phyloP scores from a whole-genome alignment of 495 filamentous ascomycete species.

The Penicillium verhagenii region DNA sequence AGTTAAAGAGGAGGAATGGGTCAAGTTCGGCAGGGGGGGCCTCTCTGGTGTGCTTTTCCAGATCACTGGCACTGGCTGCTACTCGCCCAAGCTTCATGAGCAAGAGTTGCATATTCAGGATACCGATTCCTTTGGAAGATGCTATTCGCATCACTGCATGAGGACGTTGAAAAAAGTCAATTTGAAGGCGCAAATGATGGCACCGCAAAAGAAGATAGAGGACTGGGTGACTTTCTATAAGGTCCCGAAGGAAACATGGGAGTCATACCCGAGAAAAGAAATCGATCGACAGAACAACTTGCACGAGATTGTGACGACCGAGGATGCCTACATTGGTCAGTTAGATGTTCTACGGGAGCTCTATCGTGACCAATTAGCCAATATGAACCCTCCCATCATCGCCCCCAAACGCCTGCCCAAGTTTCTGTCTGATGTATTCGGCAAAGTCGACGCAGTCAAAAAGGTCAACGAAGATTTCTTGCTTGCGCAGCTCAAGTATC shows the following conservation, averaged over 20 bases:
- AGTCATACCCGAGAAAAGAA: conserved; percentile 75
- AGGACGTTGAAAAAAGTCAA: conserved; percentile 94
- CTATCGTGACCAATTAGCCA: conserved; percentile 78
- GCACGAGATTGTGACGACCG: conserved; percentile 93
- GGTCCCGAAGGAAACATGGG: conserved; percentile 71
- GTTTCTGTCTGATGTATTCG: conserved; percentile 85
- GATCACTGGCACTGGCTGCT: conserved; percentile 90
- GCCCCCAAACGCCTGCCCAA: conserved; percentile 65
- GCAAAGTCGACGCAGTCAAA: conserved; percentile 84
- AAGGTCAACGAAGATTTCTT: conserved; percentile 91
- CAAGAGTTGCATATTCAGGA: conserved; percentile 74
- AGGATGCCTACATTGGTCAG: conserved; percentile 86
- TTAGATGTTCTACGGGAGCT: conserved; percentile 79
- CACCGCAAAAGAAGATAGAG: conserved; percentile 64
- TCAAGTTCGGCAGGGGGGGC: conserved; percentile 76
- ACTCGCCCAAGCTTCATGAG: conserved; percentile 78
- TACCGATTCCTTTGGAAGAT: conserved; percentile 63
- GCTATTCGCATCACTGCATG: conserved; percentile 93
- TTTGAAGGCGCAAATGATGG: conserved; percentile 65
- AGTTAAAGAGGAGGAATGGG: conserved; percentile 93
- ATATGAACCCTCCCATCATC: conserved; percentile 78
- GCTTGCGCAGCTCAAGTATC: conserved; percentile 93
- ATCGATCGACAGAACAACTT: conserved; percentile 90
- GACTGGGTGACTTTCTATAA: conserved; percentile 95
- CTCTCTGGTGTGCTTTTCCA: conserved; percentile 91